Base-by-base conservation (phyloP, 2,329 filamentous ascomycete genomes). In the Fusarium pilosicola region DNA sequence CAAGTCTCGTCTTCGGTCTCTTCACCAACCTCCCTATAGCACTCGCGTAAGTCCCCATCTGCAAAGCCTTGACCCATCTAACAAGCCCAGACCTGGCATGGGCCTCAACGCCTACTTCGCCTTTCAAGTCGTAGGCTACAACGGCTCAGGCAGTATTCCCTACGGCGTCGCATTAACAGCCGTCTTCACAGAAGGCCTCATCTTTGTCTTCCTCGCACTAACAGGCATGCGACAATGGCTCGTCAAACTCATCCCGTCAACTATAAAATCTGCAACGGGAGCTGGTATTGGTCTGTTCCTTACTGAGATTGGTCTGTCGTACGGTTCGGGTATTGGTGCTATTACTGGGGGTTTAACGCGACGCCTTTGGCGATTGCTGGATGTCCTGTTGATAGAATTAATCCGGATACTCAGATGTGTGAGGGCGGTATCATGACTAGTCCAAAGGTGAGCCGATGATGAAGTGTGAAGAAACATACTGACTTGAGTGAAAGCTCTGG, bases 171-270 rank as follows among this genome's bases (percentile, higher is more conserved):
- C 93, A 36, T 83, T 96, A 38, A 95, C 93, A 3, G 93, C 93
- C 28, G 93, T 95, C 64, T 96, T 96, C 79, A 90, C 94, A 12
- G 93, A 96, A 82, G 93, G 93, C 26, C 91, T 92, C 78, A 89
- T 96, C 62, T 96, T 96, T 81, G 88, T 95, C 51, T 91, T 85
- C 6, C 86, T 96, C 36, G 93, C 93, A 2, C 79, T 95, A 30
- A 86, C 94, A 36, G 93, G 93, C n/a, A 88, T 96, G 84, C 90
- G 93, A 22, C 93, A 96, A 81, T 96, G 93, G 93, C 87, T 96
- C 26, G 93, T 94, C 18, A 89, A 93, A 71, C 89, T 92, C 30
- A 93, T 96, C 67, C 93, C 93, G 1, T 88, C 89, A 30, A 94
- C 91, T 45, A 94, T 96, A 82, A 96, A 96, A 81, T 90, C 95